A percentile compares a stretch with the other conserved stretches of the same genome.
These are phyloP conservation scores for Xylaria sp. DNA, from an alignment of 495 filamentous ascomycete genomes.

Conservation along the genomic window DNA sequence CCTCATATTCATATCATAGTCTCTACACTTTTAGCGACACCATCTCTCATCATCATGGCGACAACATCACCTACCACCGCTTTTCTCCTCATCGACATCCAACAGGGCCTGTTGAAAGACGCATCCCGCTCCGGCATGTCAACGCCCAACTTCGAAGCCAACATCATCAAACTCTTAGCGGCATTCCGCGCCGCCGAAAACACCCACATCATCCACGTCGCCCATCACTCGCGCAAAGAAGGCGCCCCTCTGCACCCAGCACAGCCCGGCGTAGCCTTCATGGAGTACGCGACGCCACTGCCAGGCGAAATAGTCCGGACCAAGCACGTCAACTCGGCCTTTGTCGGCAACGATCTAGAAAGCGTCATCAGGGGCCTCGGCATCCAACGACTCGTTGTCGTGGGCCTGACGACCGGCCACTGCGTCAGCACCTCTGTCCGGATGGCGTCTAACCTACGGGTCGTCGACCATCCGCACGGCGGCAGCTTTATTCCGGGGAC, in stretches of 20 bases:
- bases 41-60: not conserved
- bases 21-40: not conserved
- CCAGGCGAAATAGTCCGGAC: slow-evolving; percentile 51
- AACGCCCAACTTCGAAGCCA: slow-evolving; percentile 55
- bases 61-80: slow-evolving; percentile 47
- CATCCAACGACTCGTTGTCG: slow-evolving; percentile 50
- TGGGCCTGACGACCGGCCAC: slow-evolving; percentile 58
- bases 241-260: slow-evolving; percentile 45
- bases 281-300: slow-evolving; percentile 48
- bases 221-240: slow-evolving; percentile 51
- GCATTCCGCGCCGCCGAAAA: slow-evolving; percentile 46
- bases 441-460: slow-evolving; percentile 57
- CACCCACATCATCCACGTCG: slow-evolving; percentile 51
- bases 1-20: too few relatives aligned
- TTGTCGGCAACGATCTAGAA: slow-evolving; percentile 56
- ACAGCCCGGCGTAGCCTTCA: slow-evolving; percentile 43
- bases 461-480: slow-evolving; percentile 44
- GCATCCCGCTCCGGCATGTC: slow-evolving; percentile 54
- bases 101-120: slow-evolving; percentile 59
- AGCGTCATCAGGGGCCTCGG: slow-evolving; percentile 43
- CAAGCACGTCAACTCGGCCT: slow-evolving; percentile 58
- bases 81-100: slow-evolving; percentile 66
- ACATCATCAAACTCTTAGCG: slow-evolving; percentile 49
- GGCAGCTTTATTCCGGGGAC: not conserved
- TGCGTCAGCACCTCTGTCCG: slow-evolving; percentile 59